phyloP scores from a whole-genome alignment of 306 rosid species.

The Vigna radiata region DNA sequence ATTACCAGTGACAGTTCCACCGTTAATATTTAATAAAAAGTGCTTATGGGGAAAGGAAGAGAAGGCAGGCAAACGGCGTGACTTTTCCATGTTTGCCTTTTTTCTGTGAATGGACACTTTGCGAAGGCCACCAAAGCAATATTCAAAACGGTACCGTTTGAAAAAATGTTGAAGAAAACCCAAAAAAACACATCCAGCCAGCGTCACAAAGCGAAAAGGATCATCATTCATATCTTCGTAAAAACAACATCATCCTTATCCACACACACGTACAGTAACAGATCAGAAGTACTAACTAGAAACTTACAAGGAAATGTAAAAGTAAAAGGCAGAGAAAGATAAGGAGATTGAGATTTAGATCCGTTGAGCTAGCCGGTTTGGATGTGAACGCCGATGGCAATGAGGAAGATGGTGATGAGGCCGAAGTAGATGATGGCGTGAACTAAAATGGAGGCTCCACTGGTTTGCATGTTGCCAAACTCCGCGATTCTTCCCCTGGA shows the following conservation, averaged over 20 bases:
- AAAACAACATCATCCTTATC: not conserved
- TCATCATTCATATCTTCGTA: not conserved
- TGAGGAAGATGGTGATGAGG: constrained; percentile 79
- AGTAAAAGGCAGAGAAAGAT: not conserved
- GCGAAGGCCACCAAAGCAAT: no score
- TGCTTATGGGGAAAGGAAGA: no score
- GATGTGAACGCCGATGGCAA: constrained; percentile 80
- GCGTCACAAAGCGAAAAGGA: not conserved
- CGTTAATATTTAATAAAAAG: no score
- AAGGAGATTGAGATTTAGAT: not conserved
- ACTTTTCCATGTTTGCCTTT: no score
- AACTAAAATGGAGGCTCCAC: constrained; percentile 75
- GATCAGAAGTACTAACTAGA: not conserved
- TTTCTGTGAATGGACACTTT: no score
- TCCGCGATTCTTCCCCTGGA: constrained; percentile 58
- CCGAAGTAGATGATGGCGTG: constrained; percentile 82
- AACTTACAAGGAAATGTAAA: not conserved
- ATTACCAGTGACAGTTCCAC: no score
- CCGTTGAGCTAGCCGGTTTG: constrained; percentile 52
- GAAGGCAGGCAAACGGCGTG: no score
- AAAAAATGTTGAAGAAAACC: not conserved
- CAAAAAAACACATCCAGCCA: no score
- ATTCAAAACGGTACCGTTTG: not conserved
- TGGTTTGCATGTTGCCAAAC: constrained; percentile 83
- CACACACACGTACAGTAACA: no score